Percentiles rank a stretch among this genome's conserved stretches.
Evolutionary conservation across 2,329 filamentous ascomycete genomes (phyloP).

Genomic region (Colletotrichum gigasporum): DNA sequence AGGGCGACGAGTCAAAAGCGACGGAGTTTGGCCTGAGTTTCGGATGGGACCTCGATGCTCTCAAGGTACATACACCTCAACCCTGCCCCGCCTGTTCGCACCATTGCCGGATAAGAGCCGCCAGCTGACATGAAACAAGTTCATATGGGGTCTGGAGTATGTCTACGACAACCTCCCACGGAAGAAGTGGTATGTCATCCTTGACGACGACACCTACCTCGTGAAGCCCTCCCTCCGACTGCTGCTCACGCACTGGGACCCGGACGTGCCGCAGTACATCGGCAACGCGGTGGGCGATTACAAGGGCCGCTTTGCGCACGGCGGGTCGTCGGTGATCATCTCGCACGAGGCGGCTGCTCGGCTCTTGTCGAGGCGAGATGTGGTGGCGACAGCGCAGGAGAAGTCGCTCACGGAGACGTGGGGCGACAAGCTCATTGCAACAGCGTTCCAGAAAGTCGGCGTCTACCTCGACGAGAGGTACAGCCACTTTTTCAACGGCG

Average conservation of each 20-base stretch:
- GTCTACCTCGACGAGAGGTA: constrained; percentile 66
- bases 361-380: constrained; percentile 53
- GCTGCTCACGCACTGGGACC: constrained; percentile 60
- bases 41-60: constrained; percentile 60
- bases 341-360: constrained; percentile 59
- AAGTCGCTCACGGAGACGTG: constrained; percentile 61
- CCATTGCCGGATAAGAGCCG: not conserved
- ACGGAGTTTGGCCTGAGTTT: constrained; percentile 46
- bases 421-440: constrained; percentile 64
- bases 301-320: constrained; percentile 64
- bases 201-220: constrained; percentile 67
- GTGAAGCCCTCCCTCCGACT: constrained; percentile 57
- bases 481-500: constrained; percentile 65
- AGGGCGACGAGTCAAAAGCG: constrained; percentile 49
- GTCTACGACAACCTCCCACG: constrained; percentile 58
- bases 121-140: constrained; percentile 45
- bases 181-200: constrained; percentile 68
- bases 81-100: not conserved
- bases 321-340: constrained; percentile 63
- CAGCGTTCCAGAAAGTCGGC: constrained; percentile 61
- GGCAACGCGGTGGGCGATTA: constrained; percentile 68
- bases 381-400: constrained; percentile 54
- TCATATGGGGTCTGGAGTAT: constrained; percentile 64
- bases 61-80: constrained; percentile 50
- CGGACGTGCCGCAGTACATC: constrained; percentile 57